These are phyloP conservation scores for Magnusiomyces sp. DNA, from an alignment of 1,139 yeast genomes.

Conservation along the genomic window DNA sequence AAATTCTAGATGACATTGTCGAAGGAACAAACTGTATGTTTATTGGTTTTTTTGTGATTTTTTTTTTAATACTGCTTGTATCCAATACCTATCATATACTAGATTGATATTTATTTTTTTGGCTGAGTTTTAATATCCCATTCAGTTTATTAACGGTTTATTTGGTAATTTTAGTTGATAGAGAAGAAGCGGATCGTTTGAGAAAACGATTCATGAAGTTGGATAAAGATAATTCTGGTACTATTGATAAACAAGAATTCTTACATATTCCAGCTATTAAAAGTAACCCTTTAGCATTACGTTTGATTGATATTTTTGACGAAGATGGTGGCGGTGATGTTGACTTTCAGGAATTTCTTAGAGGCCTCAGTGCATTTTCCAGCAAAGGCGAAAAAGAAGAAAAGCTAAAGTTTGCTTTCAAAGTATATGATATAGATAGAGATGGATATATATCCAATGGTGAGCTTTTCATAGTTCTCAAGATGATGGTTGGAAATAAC, in stretches of 20 bases:
- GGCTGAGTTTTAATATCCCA: neutral
- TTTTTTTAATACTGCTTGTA: neutral
- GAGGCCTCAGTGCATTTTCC: conserved; percentile 84
- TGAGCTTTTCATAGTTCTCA: conserved; percentile 81
- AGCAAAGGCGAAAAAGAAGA: conserved; percentile 81
- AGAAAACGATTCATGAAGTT: conserved; percentile 91
- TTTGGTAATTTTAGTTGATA: conserved; percentile 41
- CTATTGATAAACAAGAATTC: conserved; percentile 85
- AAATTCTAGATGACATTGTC: conserved; percentile 55
- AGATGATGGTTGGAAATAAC: conserved; percentile 95
- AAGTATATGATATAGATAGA: conserved; percentile 88
- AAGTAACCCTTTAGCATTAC: conserved; percentile 77
- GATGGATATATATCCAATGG: conserved; percentile 96
- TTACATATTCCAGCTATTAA: conserved; percentile 88
- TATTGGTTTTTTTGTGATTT: too few species aligned
- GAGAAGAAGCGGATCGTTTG: conserved; percentile 85
- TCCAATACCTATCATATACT: neutral
- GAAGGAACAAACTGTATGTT: conserved; percentile 63
- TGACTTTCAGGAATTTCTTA: conserved; percentile 90
- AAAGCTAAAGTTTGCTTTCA: conserved; percentile 82
- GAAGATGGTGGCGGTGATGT: conserved; percentile 88
- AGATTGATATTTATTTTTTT: neutral
- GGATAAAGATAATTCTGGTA: conserved; percentile 88
- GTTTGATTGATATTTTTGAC: conserved; percentile 92
- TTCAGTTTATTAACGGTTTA: neutral